A percentile compares a stretch with the other conserved stretches of the same genome.
These are phyloP conservation scores for Paraglomus brasilianum DNA, from an alignment of 192 early-diverging fungal species.

Conservation along the genomic window DNA sequence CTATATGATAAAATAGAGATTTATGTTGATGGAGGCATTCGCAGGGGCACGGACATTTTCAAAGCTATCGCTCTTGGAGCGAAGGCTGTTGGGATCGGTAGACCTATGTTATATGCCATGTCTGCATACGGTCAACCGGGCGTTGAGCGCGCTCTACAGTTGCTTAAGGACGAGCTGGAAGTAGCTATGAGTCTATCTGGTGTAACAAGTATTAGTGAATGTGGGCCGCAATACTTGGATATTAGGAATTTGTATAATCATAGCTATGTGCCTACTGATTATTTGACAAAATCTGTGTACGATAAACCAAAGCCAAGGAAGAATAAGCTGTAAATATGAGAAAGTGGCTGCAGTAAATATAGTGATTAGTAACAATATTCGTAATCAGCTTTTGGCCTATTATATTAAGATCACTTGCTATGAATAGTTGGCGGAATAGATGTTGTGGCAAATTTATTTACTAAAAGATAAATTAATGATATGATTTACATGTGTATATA, in stretches of 20 bases:
- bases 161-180: slow-evolving; percentile 85
- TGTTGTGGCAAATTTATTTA: too few species aligned
- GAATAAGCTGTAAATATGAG: slow-evolving; percentile 13
- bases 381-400: too few species aligned
- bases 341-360: not conserved
- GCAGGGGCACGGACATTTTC: slow-evolving; percentile 90
- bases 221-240: slow-evolving; percentile 38
- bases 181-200: slow-evolving; percentile 79
- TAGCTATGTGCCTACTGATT: slow-evolving; percentile 19
- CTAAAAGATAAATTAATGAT: too few species aligned
- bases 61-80: slow-evolving; percentile 97
- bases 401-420: too few species aligned
- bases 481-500: too few species aligned
- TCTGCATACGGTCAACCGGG: slow-evolving; percentile 79
- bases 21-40: slow-evolving; percentile 92
- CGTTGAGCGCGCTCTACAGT: slow-evolving; percentile 69
- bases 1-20: slow-evolving; percentile 71
- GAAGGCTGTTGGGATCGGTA: slow-evolving; percentile 82
- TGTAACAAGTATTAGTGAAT: slow-evolving; percentile 61
- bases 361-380: too few species aligned
- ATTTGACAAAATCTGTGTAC: slow-evolving; percentile 21
- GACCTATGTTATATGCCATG: slow-evolving; percentile 58
- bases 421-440: too few species aligned
- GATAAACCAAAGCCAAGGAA: slow-evolving; percentile 14
- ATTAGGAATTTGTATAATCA: slow-evolving; percentile 24